phyloP scores from a whole-genome alignment of 768 basidiomycete genomes.

The Hebeloma cylindrosporum region DNA sequence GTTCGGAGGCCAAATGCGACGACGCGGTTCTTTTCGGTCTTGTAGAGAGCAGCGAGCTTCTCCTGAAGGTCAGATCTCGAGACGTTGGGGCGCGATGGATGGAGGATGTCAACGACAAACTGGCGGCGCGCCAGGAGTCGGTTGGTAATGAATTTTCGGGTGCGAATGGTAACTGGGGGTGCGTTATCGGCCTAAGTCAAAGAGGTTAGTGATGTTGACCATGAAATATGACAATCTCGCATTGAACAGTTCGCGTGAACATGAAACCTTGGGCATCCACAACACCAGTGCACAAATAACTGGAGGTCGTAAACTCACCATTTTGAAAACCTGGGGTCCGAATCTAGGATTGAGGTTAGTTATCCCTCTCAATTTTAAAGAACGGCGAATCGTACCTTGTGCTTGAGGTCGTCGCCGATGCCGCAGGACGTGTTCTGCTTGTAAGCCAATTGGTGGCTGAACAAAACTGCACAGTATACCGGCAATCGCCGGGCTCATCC shows the following conservation, averaged over 20 bases:
- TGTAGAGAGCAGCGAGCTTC: constrained; percentile 91
- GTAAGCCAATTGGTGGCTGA: constrained; percentile 32
- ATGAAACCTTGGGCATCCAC: too few species aligned
- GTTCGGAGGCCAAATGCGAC: constrained; percentile 95
- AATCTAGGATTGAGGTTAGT: constrained; percentile 10
- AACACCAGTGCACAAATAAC: not conserved
- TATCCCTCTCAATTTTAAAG: not conserved
- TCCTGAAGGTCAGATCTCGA: constrained; percentile 89
- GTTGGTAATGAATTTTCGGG: constrained; percentile 99
- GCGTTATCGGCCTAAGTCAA: constrained; percentile 65
- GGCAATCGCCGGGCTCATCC: constrained; percentile 39
- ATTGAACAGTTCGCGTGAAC: too few species aligned
- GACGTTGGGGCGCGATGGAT: constrained; percentile 94
- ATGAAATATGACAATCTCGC: too few species aligned
- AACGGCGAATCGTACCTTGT: constrained; percentile 35
- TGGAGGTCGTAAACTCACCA: constrained; percentile 30
- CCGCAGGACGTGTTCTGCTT: constrained; percentile 25
- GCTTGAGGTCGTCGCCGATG: constrained; percentile 44
- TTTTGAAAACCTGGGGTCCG: constrained; percentile 29
- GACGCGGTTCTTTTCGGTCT: constrained; percentile 86
- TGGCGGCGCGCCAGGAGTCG: constrained; percentile 94
- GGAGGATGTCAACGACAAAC: constrained; percentile 92
- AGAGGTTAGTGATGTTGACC: constrained; percentile 3
- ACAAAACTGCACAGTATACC: constrained; percentile 42
- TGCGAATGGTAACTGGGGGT: constrained; percentile 92